phyloP scores from a whole-genome alignment of 2,329 filamentous ascomycete genomes.

The Neonectria neomacrospora region DNA sequence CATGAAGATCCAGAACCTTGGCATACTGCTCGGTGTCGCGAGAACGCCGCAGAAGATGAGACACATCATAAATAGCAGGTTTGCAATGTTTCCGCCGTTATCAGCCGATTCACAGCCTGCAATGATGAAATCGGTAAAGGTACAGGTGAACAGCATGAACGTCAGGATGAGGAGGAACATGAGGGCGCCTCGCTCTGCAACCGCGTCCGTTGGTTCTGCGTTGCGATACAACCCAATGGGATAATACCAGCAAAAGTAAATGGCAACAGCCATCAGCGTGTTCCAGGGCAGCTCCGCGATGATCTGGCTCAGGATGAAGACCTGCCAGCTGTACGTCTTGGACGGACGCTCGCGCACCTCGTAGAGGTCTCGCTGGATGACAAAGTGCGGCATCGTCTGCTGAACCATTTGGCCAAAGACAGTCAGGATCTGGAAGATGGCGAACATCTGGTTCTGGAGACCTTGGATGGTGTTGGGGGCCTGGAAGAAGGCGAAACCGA shows the following conservation, averaged over 20 bases:
- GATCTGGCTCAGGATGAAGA: slow-evolving; percentile 74
- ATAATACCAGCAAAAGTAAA: slow-evolving; percentile 77
- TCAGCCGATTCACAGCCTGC: slow-evolving; percentile 74
- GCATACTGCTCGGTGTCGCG: slow-evolving; percentile 59
- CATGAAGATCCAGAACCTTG: slow-evolving; percentile 59
- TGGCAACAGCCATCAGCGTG: slow-evolving; percentile 69
- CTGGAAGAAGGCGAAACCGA: slow-evolving; percentile 76
- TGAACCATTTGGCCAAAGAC: slow-evolving; percentile 74
- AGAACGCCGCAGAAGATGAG: slow-evolving; percentile 53
- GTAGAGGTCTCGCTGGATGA: slow-evolving; percentile 74
- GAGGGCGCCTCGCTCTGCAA: slow-evolving; percentile 67
- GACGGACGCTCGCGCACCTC: slow-evolving; percentile 74
- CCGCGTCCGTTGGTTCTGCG: slow-evolving; percentile 59
- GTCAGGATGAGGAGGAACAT: slow-evolving; percentile 72
- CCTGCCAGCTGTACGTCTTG: slow-evolving; percentile 75
- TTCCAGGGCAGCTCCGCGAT: slow-evolving; percentile 79
- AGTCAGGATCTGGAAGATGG: slow-evolving; percentile 72
- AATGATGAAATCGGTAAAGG: slow-evolving; percentile 73
- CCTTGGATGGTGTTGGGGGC: slow-evolving; percentile 68
- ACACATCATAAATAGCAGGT: slow-evolving; percentile 71
- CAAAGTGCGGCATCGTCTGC: slow-evolving; percentile 77
- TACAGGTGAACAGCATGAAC: slow-evolving; percentile 74
- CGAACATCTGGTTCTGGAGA: slow-evolving; percentile 77
- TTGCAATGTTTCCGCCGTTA: slow-evolving; percentile 73
- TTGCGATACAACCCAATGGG: slow-evolving; percentile 73